Conservation (phyloP, 2,329 filamentous ascomycete species). For the Teratosphaeria destructans region DNA sequence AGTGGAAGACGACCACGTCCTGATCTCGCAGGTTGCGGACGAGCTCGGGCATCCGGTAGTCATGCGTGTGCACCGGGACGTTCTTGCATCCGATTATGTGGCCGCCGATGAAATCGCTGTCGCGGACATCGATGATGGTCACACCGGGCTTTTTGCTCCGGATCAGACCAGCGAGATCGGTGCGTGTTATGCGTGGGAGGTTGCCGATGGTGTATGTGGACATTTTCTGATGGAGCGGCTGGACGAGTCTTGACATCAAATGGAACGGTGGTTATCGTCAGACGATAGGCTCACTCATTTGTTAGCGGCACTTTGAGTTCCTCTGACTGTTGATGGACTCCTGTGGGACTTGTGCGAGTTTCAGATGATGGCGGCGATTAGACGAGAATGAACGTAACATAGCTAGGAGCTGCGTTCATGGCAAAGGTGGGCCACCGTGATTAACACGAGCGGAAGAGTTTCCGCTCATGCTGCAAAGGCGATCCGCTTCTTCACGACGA, state of each 20-base stretch:
- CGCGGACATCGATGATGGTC: slow-evolving; percentile 80
- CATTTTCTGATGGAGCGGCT: neutral
- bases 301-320: neutral
- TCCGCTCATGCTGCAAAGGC: neutral
- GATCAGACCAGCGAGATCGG: slow-evolving; percentile 57
- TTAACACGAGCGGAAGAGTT: neutral
- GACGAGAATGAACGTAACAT: neutral
- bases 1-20: slow-evolving; percentile 86
- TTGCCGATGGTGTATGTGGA: slow-evolving; percentile 34
- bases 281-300: neutral
- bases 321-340: neutral
- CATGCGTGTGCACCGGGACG: slow-evolving; percentile 62
- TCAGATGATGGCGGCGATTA: neutral
- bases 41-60: slow-evolving; percentile 71
- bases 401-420: neutral
- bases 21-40: slow-evolving; percentile 65
- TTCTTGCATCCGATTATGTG: slow-evolving; percentile 73
- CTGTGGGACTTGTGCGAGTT: neutral
- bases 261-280: neutral
- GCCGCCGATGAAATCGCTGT: slow-evolving; percentile 81
- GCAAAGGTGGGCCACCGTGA: neutral
- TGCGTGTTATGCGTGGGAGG: slow-evolving; percentile 57
- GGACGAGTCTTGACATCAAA: neutral
- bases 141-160: slow-evolving; percentile 30
- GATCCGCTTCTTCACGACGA: neutral